Evolutionary conservation across 1,284 basidiomycete genomes (phyloP).

Genomic region (Takashimella koratensis): DNA sequence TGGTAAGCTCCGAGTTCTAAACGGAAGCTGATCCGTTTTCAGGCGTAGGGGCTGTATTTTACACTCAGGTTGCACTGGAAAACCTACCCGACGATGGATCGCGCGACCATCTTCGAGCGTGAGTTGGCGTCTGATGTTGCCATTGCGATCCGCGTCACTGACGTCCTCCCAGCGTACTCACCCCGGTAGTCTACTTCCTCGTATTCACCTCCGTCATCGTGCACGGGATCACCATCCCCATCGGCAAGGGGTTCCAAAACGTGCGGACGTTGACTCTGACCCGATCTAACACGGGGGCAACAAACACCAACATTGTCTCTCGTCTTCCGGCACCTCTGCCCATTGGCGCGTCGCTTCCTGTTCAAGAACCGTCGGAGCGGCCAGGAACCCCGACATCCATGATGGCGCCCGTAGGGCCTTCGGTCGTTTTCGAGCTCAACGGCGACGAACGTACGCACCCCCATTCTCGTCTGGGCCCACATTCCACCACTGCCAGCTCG

Average conservation of each 20-base stretch:
- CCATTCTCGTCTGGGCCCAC: background rate
- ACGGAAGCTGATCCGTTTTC: slow-evolving; percentile 20
- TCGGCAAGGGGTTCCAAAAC: slow-evolving; percentile 28
- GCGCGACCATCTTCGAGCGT: slow-evolving; percentile 41
- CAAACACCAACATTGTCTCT: slow-evolving; percentile 6
- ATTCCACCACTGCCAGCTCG: background rate
- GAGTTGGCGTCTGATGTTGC: background rate
- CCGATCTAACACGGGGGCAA: background rate
- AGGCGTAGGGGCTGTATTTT: slow-evolving; percentile 53
- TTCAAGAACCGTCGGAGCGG: background rate
- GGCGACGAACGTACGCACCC: background rate
- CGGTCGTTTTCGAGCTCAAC: background rate
- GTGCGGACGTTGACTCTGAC: slow-evolving; percentile 11
- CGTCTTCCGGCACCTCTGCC: slow-evolving; percentile 12
- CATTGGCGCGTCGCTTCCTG: background rate
- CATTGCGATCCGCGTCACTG: background rate
- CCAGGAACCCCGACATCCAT: background rate
- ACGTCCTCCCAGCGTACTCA: slow-evolving; percentile 45
- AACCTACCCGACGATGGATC: slow-evolving; percentile 49
- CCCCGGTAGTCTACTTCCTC: slow-evolving; percentile 54
- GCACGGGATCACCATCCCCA: slow-evolving; percentile 50
- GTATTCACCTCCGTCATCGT: slow-evolving; percentile 53
- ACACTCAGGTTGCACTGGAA: slow-evolving; percentile 53
- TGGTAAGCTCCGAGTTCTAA: slow-evolving; percentile 42
- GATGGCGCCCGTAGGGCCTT: background rate